phyloP scores from a whole-genome alignment of 805 yeast genomes.

The Kuraishia borneana region DNA sequence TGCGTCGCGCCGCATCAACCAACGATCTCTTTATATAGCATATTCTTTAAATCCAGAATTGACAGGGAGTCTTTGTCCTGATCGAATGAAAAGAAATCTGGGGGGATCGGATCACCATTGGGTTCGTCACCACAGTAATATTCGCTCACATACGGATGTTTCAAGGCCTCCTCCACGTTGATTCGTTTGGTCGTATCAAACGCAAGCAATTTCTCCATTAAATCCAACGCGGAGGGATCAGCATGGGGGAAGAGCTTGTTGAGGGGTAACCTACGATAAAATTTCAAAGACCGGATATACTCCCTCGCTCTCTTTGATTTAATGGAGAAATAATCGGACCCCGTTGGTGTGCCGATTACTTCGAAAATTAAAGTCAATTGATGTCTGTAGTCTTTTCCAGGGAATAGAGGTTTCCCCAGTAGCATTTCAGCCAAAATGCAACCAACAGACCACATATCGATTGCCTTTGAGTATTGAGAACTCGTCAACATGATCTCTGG shows the following conservation, averaged over 20 bases:
- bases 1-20: too few relatives aligned
- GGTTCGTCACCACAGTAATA: conserved; percentile 72
- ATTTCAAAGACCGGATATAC: conserved; percentile 59
- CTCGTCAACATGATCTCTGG: conserved; percentile 74
- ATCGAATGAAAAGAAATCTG: conserved; percentile 46
- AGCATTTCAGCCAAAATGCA: conserved; percentile 68
- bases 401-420: conserved; percentile 52
- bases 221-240: conserved; percentile 42
- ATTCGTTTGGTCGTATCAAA: conserved; percentile 79
- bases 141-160: conserved; percentile 63
- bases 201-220: conserved; percentile 60
- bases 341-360: conserved; percentile 61
- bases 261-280: conserved; percentile 45
- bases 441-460: conserved; percentile 76
- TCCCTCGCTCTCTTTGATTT: conserved; percentile 70
- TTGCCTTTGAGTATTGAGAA: conserved; percentile 64
- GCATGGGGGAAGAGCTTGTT: conserved; percentile 35
- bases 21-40: conserved; percentile 43
- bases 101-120: conserved; percentile 36
- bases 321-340: conserved; percentile 64
- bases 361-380: conserved; percentile 59
- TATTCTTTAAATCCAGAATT: conserved; percentile 36
- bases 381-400: conserved; percentile 65
- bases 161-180: conserved; percentile 69
- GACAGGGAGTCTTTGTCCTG: conserved; percentile 38